phyloP scores from a whole-genome alignment of 805 yeast genomes.

The Candida morakotiae region DNA sequence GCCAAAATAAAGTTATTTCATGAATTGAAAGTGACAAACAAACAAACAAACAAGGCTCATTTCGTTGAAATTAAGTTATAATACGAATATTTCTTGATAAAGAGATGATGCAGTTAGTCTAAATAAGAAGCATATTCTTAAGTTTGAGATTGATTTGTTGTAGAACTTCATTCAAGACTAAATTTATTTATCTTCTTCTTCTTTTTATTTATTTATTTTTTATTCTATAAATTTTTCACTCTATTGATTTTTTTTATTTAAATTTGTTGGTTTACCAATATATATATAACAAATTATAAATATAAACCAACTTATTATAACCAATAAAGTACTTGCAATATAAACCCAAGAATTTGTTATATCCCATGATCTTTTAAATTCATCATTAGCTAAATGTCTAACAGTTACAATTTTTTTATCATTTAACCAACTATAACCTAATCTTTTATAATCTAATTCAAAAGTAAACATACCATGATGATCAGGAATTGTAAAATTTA shows the following conservation, averaged over 20 bases:
- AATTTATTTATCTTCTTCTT: no score
- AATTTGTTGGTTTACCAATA: conserved; percentile 27
- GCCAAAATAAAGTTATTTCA: no score
- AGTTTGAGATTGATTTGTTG: no score
- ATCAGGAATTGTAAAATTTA: conserved; percentile 76
- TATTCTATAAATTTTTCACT: background rate
- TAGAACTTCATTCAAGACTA: no score
- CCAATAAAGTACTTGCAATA: conserved; percentile 63
- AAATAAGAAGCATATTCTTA: no score
- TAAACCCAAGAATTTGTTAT: conserved; percentile 94
- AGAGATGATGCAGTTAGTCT: no score
- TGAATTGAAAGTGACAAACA: no score
- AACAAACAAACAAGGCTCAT: no score
- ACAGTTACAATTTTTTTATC: conserved; percentile 73
- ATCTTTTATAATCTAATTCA: conserved; percentile 69
- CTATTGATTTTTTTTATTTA: conserved; percentile 22
- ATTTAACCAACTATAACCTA: conserved; percentile 65
- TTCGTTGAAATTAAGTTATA: no score
- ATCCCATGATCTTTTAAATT: conserved; percentile 88
- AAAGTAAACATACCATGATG: conserved; percentile 97
- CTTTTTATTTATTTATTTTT: no score
- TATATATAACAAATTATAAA: conserved; percentile 67
- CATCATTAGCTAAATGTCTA: conserved; percentile 93
- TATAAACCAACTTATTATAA: conserved; percentile 69
- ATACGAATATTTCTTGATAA: no score